Evolutionary conservation across 108 stramenopile species (phyloP).

Genomic region (Phaeodactylum tricornutum): DNA sequence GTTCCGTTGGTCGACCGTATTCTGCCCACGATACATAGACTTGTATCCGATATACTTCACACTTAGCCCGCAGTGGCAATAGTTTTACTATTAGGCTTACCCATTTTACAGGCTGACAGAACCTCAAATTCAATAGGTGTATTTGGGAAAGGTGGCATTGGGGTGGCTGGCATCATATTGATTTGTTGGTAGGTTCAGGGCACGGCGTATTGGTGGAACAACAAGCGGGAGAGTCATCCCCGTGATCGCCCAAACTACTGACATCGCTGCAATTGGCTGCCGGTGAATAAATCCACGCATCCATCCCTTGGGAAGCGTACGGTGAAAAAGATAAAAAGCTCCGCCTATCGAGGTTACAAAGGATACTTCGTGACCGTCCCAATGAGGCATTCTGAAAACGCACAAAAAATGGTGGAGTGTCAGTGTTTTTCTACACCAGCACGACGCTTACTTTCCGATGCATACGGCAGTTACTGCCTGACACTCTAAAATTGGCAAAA

Average conservation of each 20-base stretch:
- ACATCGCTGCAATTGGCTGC: constrained; percentile 74
- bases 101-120: background rate
- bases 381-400: no score
- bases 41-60: background rate
- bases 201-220: constrained; percentile 61
- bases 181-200: constrained; percentile 73
- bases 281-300: constrained; percentile 63
- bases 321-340: constrained; percentile 45
- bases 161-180: constrained; percentile 66
- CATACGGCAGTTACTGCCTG: no score
- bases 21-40: background rate
- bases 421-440: no score
- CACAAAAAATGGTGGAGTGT: no score
- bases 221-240: constrained; percentile 59
- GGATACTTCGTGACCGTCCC: constrained; percentile 80
- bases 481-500: no score
- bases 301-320: constrained; percentile 73
- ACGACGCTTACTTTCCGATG: no score
- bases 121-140: constrained; percentile 9
- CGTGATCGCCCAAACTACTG: constrained; percentile 32
- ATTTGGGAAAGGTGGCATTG: constrained; percentile 60
- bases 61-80: background rate
- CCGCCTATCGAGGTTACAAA: constrained; percentile 54
- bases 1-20: constrained; percentile 15
- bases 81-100: background rate